Conservation (phyloP, 1,284 basidiomycete species). For the Ustilago hordei region DNA sequence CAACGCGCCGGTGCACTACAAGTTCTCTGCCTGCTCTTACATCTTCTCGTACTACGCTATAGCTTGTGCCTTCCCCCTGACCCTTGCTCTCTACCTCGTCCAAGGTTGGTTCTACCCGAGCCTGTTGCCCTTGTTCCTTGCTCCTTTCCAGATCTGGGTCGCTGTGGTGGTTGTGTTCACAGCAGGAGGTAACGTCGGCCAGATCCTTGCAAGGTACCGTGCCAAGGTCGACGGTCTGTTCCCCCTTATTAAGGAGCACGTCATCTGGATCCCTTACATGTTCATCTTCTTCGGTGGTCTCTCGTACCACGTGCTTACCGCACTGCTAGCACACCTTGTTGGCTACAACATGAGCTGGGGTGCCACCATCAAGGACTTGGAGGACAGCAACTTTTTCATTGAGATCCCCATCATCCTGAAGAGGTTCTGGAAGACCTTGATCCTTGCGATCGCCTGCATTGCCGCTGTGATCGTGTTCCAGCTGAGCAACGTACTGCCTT, state of each 20-base stretch:
- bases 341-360: slow-evolving; percentile 43
- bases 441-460: slow-evolving; percentile 24
- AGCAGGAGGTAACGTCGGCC: slow-evolving; percentile 78
- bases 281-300: slow-evolving; percentile 37
- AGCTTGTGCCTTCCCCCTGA: slow-evolving; percentile 79
- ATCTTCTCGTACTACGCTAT: slow-evolving; percentile 79
- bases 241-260: slow-evolving; percentile 73
- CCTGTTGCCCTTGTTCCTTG: slow-evolving; percentile 75
- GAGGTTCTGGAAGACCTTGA: slow-evolving; percentile 39
- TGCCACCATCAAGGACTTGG: slow-evolving; percentile 44
- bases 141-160: slow-evolving; percentile 78
- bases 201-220: slow-evolving; percentile 80
- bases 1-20: slow-evolving; percentile 76
- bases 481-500: neutral
- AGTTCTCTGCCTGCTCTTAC: slow-evolving; percentile 72
- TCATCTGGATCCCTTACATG: slow-evolving; percentile 80
- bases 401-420: slow-evolving; percentile 80
- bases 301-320: slow-evolving; percentile 76
- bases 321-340: no score
- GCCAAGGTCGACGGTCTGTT: slow-evolving; percentile 74
- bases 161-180: slow-evolving; percentile 83
- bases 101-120: slow-evolving; percentile 77
- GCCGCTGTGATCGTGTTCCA: slow-evolving; percentile 21
- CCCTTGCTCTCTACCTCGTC: slow-evolving; percentile 80
- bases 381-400: slow-evolving; percentile 74